Evolutionary conservation across 352 stramenopile species (phyloP).

Genomic region (Phytophthora boehmeriae): DNA sequence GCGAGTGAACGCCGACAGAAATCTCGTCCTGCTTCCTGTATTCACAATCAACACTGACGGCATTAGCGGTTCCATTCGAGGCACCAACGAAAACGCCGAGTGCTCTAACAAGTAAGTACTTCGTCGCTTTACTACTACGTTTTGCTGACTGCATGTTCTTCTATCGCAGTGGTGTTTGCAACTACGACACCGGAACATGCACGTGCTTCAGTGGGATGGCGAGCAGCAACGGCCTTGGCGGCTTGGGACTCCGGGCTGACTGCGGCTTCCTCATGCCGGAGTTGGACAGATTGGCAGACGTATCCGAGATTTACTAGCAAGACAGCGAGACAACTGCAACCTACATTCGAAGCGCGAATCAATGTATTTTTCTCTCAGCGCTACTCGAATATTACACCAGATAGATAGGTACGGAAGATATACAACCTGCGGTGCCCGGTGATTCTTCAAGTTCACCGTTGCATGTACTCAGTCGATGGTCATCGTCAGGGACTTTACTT

Average conservation of each 20-base stretch:
- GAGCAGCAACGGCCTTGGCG: constrained; percentile 57
- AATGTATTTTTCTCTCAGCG: constrained; percentile 37
- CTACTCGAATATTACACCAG: constrained; percentile 41
- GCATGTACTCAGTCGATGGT: constrained; percentile 1
- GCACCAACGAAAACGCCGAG: constrained; percentile 71
- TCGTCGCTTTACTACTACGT: too few species aligned
- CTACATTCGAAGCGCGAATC: constrained; percentile 12
- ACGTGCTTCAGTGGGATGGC: constrained; percentile 77
- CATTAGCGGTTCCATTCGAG: constrained; percentile 49
- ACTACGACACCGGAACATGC: constrained; percentile 56
- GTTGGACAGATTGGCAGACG: constrained; percentile 45
- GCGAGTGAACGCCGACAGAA: constrained; percentile 32
- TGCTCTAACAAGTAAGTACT: constrained; percentile 78
- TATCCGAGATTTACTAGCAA: constrained; percentile 14
- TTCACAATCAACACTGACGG: constrained; percentile 70
- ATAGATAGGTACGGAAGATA: constrained; percentile 43
- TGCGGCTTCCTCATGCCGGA: constrained; percentile 61
- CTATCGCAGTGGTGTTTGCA: constrained; percentile 58
- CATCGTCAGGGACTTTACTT: constrained; percentile 28
- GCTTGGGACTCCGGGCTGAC: constrained; percentile 60
- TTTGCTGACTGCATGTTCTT: too few species aligned
- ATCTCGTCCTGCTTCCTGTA: constrained; percentile 40
- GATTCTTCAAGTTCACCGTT: constrained; percentile 9
- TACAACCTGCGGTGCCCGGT: constrained; percentile 22
- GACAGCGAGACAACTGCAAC: background rate